Percentiles rank a stretch among this genome's conserved stretches.
These are phyloP conservation scores for Botrytis sinoallii DNA, from an alignment of 2,329 filamentous ascomycete genomes.

Conservation along the genomic window DNA sequence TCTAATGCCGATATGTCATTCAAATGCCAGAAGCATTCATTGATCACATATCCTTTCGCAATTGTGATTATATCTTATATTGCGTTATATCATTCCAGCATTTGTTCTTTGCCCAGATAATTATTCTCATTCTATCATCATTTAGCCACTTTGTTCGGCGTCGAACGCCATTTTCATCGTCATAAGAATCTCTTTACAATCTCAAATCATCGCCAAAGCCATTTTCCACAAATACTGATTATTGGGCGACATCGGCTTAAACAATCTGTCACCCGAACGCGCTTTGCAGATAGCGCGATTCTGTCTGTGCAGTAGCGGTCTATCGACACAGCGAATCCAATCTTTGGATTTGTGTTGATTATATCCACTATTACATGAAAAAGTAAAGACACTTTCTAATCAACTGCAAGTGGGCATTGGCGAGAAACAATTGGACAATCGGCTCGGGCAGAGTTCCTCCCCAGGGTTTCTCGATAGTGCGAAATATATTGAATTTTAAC, in stretches of 20 bases:
- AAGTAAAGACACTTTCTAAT: not conserved
- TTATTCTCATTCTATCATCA: not conserved
- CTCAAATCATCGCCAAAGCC: not conserved
- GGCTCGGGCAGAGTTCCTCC: not conserved
- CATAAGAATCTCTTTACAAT: not conserved
- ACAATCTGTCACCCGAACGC: not conserved
- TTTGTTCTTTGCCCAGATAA: not conserved
- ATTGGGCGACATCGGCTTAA: conserved; percentile 10
- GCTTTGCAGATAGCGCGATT: not conserved
- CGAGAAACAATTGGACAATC: not conserved
- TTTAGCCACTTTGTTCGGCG: not conserved
- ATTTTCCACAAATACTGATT: not conserved
- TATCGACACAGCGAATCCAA: conserved; percentile 1
- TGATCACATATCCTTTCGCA: not conserved
- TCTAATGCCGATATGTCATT: not conserved
- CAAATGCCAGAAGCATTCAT: not conserved
- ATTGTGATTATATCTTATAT: not conserved
- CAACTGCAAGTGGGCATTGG: not conserved
- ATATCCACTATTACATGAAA: not conserved
- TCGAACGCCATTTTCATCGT: not conserved
- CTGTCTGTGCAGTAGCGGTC: conserved; percentile 12
- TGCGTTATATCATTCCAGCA: not conserved
- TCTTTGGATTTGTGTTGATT: not conserved
- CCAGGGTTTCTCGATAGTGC: not conserved
- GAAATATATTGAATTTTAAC: not conserved